Evolutionary conservation across 257 asterid species (phyloP), one percentile per base, ranked within the genome.

Genomic region (Lycium barbarum): DNA sequence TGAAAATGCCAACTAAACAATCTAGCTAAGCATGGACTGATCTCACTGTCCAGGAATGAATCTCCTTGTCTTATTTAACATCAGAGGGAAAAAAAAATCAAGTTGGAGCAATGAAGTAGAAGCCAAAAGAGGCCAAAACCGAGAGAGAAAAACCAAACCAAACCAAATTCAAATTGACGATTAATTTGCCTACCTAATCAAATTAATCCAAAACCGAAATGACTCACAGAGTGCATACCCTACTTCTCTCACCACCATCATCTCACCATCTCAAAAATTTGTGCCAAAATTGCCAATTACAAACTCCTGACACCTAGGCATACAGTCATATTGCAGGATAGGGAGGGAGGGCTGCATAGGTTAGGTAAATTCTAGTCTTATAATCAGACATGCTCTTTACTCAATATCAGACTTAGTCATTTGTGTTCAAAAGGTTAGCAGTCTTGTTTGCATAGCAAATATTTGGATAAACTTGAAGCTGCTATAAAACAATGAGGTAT

Each of bases 351-450:
- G 9, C 33, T 10, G 40, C 38, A 63, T 22, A 63, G 17, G 7
- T 26, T 9, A 63, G 18, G 40, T 26, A 63, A 22, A 22, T 63
- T 63, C 71, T 63, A 5, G 71, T 18, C 40, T 26, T 63, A 22
- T 22, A 63, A 26, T 17, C 80, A 18, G 36, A 72, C 54, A 2
- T 72, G 79, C 80, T 43, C 80, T 72, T n/a, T 18, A 45, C 58
- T n/a, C 82, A 53, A 76, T 53, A 53, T 76, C 81, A 53, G 47
- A 76, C 65, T 78, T 26, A 26, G 65, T 26, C 47, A 78, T 26
- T 13, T 4, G 22, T 3, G 47, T 78, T 76, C 65, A 51, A 26
- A 53, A 14, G 49, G 47, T 26, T 14, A 47, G 65, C n/a, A 74
- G 33, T 78, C 47, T 76, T 26, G 81, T 51, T 51, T 76, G 82